These are phyloP conservation scores for Corynascus novoguineensis DNA, from an alignment of 495 filamentous ascomycete species.

Conservation along the genomic window DNA sequence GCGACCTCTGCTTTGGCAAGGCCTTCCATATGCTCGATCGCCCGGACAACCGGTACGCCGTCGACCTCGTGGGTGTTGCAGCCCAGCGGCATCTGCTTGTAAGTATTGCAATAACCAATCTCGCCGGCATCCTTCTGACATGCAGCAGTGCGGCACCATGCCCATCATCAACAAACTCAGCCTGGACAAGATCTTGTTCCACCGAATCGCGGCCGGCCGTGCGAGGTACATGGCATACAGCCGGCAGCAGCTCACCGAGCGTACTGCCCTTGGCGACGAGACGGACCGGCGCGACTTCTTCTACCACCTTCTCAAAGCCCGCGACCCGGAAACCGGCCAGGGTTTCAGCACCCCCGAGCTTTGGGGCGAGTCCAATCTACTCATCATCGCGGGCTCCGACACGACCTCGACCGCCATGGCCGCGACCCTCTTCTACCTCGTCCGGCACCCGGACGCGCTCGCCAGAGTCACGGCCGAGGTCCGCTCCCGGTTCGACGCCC, in stretches of 20 bases:
- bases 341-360: conserved; percentile 62
- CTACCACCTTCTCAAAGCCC: conserved; percentile 53
- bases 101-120: conserved; percentile 22
- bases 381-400: conserved; percentile 58
- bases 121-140: neutral
- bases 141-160: conserved; percentile 48
- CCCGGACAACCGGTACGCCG: conserved; percentile 54
- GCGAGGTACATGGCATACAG: conserved; percentile 53
- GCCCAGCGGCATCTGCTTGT: conserved; percentile 53
- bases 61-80: conserved; percentile 51
- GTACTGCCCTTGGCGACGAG: conserved; percentile 51
- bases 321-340: conserved; percentile 56
- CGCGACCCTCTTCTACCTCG: conserved; percentile 61
- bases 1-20: conserved; percentile 65
- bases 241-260: conserved; percentile 48
- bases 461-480: conserved; percentile 46
- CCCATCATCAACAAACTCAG: conserved; percentile 49
- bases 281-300: conserved; percentile 62
- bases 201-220: conserved; percentile 40
- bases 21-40: conserved; percentile 64
- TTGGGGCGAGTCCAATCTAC: conserved; percentile 64
- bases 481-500: conserved; percentile 41
- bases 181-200: conserved; percentile 56
- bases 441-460: conserved; percentile 49
- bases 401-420: conserved; percentile 62